These are phyloP conservation scores for Sechiopsis laciniata DNA, from an alignment of 306 rosid species.

Conservation along the genomic window DNA sequence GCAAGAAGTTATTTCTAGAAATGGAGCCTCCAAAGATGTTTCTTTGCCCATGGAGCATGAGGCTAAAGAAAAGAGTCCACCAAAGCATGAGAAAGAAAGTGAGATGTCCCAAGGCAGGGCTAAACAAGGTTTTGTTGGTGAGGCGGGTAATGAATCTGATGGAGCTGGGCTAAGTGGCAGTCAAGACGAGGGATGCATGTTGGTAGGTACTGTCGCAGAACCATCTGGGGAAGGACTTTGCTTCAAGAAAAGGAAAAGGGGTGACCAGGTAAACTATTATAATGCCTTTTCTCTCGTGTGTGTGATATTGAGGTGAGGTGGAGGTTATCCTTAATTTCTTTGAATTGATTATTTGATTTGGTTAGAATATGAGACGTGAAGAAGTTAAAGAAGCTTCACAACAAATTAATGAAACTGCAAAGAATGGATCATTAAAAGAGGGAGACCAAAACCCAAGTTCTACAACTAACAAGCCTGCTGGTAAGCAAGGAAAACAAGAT, in stretches of 20 bases:
- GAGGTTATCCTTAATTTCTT: constrained; percentile 6
- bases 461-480: constrained; percentile 42
- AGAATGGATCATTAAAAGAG: constrained; percentile 40
- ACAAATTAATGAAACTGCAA: constrained; percentile 37
- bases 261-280: constrained; percentile 48
- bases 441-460: constrained; percentile 49
- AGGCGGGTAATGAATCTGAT: constrained; percentile 57
- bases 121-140: constrained; percentile 40
- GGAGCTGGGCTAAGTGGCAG: constrained; percentile 59
- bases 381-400: constrained; percentile 42
- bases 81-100: constrained; percentile 45
- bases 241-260: constrained; percentile 84
- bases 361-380: constrained; percentile 55
- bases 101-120: constrained; percentile 67
- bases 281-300: not conserved
- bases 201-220: constrained; percentile 52
- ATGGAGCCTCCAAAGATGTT: constrained; percentile 44
- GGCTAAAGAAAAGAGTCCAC: constrained; percentile 46
- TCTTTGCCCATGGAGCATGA: constrained; percentile 41
- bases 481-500: constrained; percentile 63
- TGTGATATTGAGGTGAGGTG: not conserved
- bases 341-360: constrained; percentile 24
- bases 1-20: constrained; percentile 43
- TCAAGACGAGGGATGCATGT: constrained; percentile 44
- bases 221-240: constrained; percentile 45